Evolutionary conservation across 345 rosid species (phyloP).

Genomic region (Orychophragmus violaceus): DNA sequence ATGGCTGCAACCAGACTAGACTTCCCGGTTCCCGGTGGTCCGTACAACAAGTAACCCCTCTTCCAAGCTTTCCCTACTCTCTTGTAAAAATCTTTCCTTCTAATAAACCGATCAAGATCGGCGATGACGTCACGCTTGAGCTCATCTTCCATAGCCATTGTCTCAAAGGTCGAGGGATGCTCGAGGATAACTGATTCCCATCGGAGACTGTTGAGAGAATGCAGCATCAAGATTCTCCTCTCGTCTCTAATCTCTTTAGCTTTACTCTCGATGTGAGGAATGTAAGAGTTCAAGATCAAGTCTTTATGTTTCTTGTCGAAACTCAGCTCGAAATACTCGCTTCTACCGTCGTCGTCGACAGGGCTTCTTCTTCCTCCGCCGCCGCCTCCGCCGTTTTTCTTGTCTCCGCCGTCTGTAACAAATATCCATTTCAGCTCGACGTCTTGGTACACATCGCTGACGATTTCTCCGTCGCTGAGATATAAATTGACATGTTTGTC

Average conservation of each 20-base stretch:
- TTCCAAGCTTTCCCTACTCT: slow-evolving; percentile 68
- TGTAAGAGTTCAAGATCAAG: slow-evolving; percentile 36
- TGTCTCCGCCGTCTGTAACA: slow-evolving; percentile 18
- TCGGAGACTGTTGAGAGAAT: slow-evolving; percentile 31
- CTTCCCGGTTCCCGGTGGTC: slow-evolving; percentile 77
- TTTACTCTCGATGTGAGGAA: slow-evolving; percentile 35
- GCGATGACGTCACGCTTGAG: slow-evolving; percentile 36
- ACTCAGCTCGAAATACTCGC: slow-evolving; percentile 39
- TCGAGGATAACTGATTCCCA: slow-evolving; percentile 60
- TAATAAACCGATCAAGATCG: slow-evolving; percentile 51
- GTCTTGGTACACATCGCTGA: slow-evolving; percentile 40
- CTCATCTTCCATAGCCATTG: slow-evolving; percentile 52
- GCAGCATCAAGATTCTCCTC: slow-evolving; percentile 44
- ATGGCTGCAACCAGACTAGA: slow-evolving; percentile 72
- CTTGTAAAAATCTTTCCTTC: slow-evolving; percentile 53
- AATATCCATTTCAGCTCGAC: slow-evolving; percentile 47
- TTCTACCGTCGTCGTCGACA: slow-evolving; percentile 14
- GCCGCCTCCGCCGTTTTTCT: background rate
- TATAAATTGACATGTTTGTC: slow-evolving; percentile 42
- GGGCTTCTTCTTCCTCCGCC: background rate
- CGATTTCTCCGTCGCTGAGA: slow-evolving; percentile 45
- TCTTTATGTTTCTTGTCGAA: slow-evolving; percentile 49
- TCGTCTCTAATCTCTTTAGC: slow-evolving; percentile 28
- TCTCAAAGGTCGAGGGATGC: slow-evolving; percentile 67
- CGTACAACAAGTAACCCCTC: slow-evolving; percentile 62